These are phyloP conservation scores for Rhodotorula sp. DNA, from an alignment of 1,284 basidiomycete genomes.

Conservation along the genomic window DNA sequence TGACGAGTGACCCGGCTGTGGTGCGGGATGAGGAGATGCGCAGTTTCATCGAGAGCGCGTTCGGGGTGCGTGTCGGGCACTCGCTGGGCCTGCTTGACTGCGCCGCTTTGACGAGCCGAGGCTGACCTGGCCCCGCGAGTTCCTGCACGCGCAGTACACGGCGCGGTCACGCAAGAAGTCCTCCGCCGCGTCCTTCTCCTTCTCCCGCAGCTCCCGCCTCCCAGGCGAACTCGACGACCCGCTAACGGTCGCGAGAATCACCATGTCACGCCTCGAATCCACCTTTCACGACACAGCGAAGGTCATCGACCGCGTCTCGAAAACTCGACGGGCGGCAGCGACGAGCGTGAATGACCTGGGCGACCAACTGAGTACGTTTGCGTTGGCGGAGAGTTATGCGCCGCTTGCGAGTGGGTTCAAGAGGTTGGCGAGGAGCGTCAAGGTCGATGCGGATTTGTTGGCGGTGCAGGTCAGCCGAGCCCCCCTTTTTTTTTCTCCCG, in stretches of 20 bases:
- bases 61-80: conserved; percentile 59
- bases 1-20: conserved; percentile 83
- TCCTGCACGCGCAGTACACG: conserved; percentile 39
- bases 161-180: conserved; percentile 34
- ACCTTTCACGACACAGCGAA: conserved; percentile 86
- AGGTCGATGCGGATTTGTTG: conserved; percentile 31
- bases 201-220: conserved; percentile 38
- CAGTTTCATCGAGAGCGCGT: conserved; percentile 90
- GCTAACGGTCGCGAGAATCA: conserved; percentile 79
- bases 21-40: conserved; percentile 84
- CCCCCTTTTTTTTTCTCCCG: background rate
- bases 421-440: conserved; percentile 35
- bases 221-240: conserved; percentile 58
- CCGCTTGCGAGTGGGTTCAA: conserved; percentile 46
- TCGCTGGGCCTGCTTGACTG: background rate
- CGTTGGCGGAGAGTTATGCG: conserved; percentile 79
- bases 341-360: conserved; percentile 34
- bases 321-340: conserved; percentile 51
- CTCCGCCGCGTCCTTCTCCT: conserved; percentile 45
- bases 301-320: conserved; percentile 75
- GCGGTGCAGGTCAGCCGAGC: conserved; percentile 18
- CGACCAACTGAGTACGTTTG: conserved; percentile 79
- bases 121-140: background rate
- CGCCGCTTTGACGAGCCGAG: too few relatives aligned
- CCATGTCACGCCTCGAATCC: conserved; percentile 81